Conservation (phyloP, 768 basidiomycete genomes). For the Phaffia tasmanica region DNA sequence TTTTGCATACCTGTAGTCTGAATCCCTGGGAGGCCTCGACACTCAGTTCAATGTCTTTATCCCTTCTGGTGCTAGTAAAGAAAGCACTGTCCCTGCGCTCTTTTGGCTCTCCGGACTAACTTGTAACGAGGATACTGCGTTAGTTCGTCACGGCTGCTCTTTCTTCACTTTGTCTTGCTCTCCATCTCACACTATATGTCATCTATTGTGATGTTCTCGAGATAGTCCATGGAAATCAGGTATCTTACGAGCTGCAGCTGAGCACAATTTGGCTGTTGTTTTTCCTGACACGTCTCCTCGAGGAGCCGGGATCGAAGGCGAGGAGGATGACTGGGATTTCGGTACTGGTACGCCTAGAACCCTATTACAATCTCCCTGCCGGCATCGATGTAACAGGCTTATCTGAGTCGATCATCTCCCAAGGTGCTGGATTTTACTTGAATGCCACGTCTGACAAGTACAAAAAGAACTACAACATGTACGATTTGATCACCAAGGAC, state of each 20-base stretch:
- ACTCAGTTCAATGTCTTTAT: slow-evolving; percentile 83
- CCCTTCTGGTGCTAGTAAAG: slow-evolving; percentile 39
- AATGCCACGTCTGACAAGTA: slow-evolving; percentile 60
- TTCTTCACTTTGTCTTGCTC: not conserved
- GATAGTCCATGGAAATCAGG: slow-evolving; percentile 80
- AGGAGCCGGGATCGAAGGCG: slow-evolving; percentile 73
- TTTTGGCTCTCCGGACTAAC: slow-evolving; percentile 69
- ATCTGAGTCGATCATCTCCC: not conserved
- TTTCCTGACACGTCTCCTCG: slow-evolving; percentile 95
- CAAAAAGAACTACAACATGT: slow-evolving; percentile 64
- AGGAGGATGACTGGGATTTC: slow-evolving; percentile 59
- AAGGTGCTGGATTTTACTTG: slow-evolving; percentile 85
- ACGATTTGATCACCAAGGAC: slow-evolving; percentile 69
- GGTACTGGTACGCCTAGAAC: slow-evolving; percentile 51
- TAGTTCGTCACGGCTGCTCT: slow-evolving; percentile 28
- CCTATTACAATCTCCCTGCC: not conserved
- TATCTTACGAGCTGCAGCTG: slow-evolving; percentile 73
- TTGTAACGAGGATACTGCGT: slow-evolving; percentile 75
- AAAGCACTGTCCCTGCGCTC: slow-evolving; percentile 53
- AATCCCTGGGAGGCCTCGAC: slow-evolving; percentile 39
- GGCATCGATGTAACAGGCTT: not conserved
- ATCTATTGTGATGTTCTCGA: not conserved
- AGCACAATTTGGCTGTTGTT: slow-evolving; percentile 76
- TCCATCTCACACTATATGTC: not conserved
- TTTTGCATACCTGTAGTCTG: slow-evolving; percentile 39